Evolutionary conservation across 352 stramenopile species (phyloP).

Genomic region (Blastocystis sp.): DNA sequence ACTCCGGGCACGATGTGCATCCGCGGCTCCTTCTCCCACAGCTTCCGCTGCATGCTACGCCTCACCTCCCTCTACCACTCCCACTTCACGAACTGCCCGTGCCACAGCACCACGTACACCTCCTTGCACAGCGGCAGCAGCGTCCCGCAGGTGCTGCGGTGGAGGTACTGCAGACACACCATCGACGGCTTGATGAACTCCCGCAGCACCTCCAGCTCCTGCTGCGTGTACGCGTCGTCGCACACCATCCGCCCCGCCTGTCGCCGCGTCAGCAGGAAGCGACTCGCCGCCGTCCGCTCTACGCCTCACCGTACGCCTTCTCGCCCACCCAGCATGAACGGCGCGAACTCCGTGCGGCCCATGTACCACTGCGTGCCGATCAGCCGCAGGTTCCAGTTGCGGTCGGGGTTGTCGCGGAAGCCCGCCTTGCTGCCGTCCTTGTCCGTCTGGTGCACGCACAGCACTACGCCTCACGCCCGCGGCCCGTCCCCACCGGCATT

Average conservation of each 20-base stretch:
- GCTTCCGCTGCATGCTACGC: not conserved
- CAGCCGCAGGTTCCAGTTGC: conserved; percentile 41
- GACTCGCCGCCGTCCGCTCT: not conserved
- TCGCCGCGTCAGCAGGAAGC: not conserved
- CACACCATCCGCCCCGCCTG: not conserved
- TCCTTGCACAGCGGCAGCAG: conserved; percentile 33
- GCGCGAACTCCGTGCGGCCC: conserved; percentile 39
- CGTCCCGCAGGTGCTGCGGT: not conserved
- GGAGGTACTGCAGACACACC: conserved; percentile 57
- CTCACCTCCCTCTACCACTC: not conserved
- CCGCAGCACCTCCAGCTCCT: conserved; percentile 5
- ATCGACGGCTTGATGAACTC: conserved; percentile 30
- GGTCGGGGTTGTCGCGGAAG: conserved; percentile 46
- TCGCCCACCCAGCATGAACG: not conserved
- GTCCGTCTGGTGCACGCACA: conserved; percentile 67
- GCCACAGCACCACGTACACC: conserved; percentile 40
- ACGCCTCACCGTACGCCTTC: not conserved
- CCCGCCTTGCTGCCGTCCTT: conserved; percentile 66
- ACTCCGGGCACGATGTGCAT: conserved; percentile 12
- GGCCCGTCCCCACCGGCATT: not conserved
- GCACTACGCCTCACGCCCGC: not conserved
- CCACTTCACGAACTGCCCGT: conserved; percentile 1
- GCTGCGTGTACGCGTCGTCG: conserved; percentile 20
- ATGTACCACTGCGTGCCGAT: conserved; percentile 68
- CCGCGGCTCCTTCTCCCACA: not conserved